Percentiles rank a stretch among this genome's conserved stretches.
These are phyloP conservation scores for Henckelia pumila DNA, from an alignment of 257 asterid genomes.

Conservation along the genomic window DNA sequence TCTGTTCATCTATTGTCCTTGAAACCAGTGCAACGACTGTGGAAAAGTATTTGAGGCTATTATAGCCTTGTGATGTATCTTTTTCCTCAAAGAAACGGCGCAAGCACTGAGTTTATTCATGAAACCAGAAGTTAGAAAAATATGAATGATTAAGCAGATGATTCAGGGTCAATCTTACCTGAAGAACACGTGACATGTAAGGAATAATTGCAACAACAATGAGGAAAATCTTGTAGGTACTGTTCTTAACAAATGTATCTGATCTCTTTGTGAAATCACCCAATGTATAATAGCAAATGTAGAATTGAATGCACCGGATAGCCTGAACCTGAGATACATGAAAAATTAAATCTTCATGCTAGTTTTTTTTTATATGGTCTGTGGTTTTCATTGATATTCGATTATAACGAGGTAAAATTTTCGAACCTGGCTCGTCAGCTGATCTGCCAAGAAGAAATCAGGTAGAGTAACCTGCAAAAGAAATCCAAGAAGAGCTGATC, in stretches of 20 bases:
- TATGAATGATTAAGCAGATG: background rate
- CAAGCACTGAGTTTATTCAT: constrained; percentile 43
- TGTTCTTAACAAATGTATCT: constrained; percentile 26
- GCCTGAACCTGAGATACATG: constrained; percentile 63
- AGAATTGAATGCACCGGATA: constrained; percentile 62
- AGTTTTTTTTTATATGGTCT: background rate
- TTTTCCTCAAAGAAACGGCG: constrained; percentile 61
- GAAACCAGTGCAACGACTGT: constrained; percentile 66
- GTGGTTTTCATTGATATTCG: background rate
- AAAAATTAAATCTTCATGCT: too few relatives aligned
- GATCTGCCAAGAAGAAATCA: constrained; percentile 29
- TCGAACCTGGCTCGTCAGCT: constrained; percentile 85
- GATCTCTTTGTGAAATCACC: constrained; percentile 58
- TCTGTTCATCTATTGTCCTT: constrained; percentile 47
- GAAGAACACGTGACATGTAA: constrained; percentile 58
- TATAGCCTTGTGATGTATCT: constrained; percentile 44
- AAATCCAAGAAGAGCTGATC: constrained; percentile 10
- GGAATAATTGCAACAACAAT: constrained; percentile 64
- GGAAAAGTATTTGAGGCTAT: constrained; percentile 59
- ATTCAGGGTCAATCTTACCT: constrained; percentile 39
- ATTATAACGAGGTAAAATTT: background rate
- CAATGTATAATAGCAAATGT: constrained; percentile 64
- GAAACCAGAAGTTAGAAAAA: background rate
- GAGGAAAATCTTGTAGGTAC: constrained; percentile 31
- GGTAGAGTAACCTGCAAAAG: constrained; percentile 59